Conservation (phyloP, 192 early-diverging fungal genomes). For the Physocladia obscura region DNA sequence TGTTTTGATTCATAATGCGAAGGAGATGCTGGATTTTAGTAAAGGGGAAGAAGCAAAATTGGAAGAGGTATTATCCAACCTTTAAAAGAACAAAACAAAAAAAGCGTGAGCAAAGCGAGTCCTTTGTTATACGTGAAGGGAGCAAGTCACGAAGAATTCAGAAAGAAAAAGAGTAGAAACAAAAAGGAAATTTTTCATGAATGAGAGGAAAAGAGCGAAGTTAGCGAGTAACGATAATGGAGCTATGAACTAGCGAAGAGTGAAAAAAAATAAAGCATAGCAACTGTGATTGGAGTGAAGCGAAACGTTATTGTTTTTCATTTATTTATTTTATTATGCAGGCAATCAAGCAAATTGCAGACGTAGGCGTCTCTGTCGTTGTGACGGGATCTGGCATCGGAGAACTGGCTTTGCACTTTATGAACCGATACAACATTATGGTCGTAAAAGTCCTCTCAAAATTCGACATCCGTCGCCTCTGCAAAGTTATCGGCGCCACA, state of each 20-base stretch:
- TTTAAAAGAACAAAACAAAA: no score
- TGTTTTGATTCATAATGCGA: conserved; percentile 92
- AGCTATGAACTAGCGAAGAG: no score
- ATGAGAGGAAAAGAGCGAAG: no score
- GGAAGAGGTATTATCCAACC: conserved; percentile 60
- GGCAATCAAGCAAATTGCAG: conserved; percentile 83
- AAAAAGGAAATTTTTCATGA: no score
- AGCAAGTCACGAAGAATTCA: no score
- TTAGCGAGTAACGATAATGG: no score
- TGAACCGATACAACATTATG: conserved; percentile 88
- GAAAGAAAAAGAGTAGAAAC: no score
- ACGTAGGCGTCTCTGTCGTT: conserved; percentile 87
- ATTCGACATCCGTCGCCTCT: conserved; percentile 93
- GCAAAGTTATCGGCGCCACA: conserved; percentile 89
- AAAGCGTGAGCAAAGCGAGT: no score
- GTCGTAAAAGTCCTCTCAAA: conserved; percentile 90
- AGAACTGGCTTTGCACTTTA: conserved; percentile 91
- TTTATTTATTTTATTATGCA: conserved; percentile 4
- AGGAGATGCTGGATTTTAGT: conserved; percentile 94
- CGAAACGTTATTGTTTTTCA: no score
- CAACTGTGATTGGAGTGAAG: no score
- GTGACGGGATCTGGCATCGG: conserved; percentile 87
- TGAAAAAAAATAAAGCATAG: no score
- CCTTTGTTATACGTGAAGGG: no score
- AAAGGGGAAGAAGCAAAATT: conserved; percentile 93